Evolutionary conservation across 148 eudicot genomes (phyloP).

Genomic region (Camellia sinensis): DNA sequence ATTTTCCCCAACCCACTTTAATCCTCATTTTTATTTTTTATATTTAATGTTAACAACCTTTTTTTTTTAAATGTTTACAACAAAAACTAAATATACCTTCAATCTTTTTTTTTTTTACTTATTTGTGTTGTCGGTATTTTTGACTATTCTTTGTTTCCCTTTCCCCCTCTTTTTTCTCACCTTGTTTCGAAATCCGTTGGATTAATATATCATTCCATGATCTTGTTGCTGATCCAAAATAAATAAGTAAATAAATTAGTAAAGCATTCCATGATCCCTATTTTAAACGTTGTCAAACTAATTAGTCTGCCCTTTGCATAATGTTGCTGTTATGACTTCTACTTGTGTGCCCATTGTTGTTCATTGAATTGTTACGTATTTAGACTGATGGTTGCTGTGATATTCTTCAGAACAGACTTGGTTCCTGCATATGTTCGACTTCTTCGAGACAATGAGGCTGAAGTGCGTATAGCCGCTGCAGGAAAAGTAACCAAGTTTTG

Average conservation of each 20-base stretch:
- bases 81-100: no score
- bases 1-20: no score
- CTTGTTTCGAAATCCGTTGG: not conserved
- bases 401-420: constrained; percentile 66
- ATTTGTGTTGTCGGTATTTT: not conserved
- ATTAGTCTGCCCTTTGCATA: not conserved
- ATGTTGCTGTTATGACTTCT: not conserved
- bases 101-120: not conserved
- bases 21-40: no score
- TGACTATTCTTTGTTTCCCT: not conserved
- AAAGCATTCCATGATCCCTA: not conserved
- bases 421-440: constrained; percentile 97
- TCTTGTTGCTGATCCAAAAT: not conserved
- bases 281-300: not conserved
- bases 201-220: not conserved
- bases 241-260: not conserved
- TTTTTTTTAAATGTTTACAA: no score
- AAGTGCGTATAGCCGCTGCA: constrained; percentile 99
- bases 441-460: constrained; percentile 96
- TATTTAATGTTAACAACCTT: no score
- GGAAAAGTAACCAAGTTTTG: constrained; percentile 96
- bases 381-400: not conserved
- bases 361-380: not conserved
- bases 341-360: not conserved
- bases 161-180: not conserved